Evolutionary conservation across 495 filamentous ascomycete species (phyloP), one percentile per base, ranked within the genome.

Genomic region (Entonaema liquescens): DNA sequence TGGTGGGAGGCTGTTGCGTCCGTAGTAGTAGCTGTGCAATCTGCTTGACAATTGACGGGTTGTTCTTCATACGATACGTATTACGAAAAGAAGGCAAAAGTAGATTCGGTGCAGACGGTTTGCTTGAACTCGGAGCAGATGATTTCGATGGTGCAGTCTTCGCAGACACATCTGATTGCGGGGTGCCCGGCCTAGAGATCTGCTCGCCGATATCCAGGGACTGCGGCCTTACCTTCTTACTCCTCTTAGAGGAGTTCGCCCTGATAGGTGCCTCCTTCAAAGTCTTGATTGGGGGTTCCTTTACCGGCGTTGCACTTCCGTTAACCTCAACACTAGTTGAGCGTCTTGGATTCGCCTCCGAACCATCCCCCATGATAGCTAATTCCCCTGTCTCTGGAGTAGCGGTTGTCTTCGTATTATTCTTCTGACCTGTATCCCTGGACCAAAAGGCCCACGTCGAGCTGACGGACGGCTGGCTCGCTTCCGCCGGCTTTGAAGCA

Each of bases 391-490:
- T 74, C 70, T 91, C 85, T 9, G 80, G 74, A 6, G 64, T 42
- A 31, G 61, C 13, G 0, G 50, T 38, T 3, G 68, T 25, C 42
- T 75, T 78, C 36, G 83, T 79, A 25, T 74, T 75, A 1, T 83
- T 59, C 58, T 74, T 81, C 21, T 77, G 68, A 8, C 86, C 72
- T 19, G 84, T 78, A 17, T 92, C 91, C 60, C 86, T 88, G 6
- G 91, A 93, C 91, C 91, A 96, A 68, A 96, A 96, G 0, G 90
- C 92, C 93, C 93, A 96, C 1, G 89, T 91, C 6, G 91, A 91
- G 19, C 90, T 85, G 65, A 83, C 21, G 50, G 69, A 62, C 15
- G 78, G 78, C 47, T 67, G 61, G 15, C 59, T 60, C 12, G 44
- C 23, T 68, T 65, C 62, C 33, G 52, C 31, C 15, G 63, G 40